A percentile compares a stretch with the other conserved stretches of the same genome.
These are phyloP conservation scores for Plenodomus tracheiphilus DNA, from an alignment of 2,329 filamentous ascomycete species.

Conservation along the genomic window DNA sequence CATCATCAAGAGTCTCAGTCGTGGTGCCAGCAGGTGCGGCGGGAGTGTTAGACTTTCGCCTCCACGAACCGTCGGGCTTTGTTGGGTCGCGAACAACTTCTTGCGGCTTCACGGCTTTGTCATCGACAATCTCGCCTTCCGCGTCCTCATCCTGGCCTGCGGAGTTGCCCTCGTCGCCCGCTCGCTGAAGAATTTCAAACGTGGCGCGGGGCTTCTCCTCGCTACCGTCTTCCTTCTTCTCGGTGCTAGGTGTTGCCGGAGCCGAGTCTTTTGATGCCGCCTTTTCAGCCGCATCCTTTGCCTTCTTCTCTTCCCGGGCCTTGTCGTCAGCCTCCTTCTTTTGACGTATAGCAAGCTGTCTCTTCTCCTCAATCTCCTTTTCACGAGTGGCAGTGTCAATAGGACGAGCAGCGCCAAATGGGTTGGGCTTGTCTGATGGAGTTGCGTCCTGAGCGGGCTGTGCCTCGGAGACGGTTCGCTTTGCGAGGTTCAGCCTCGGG, in stretches of 20 bases:
- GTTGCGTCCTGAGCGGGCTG: conserved; percentile 51
- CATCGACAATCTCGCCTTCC: conserved; percentile 54
- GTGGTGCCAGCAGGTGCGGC: conserved; percentile 44
- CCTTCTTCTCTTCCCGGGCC: conserved; percentile 69
- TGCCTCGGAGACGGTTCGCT: conserved; percentile 86
- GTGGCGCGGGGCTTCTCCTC: conserved; percentile 54
- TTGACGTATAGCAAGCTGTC: conserved; percentile 70
- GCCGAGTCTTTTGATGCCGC: conserved; percentile 58
- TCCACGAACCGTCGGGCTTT: conserved; percentile 45
- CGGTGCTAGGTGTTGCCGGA: conserved; percentile 29
- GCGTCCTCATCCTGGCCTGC: conserved; percentile 53
- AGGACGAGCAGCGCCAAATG: conserved; percentile 89
- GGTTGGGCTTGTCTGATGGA: conserved; percentile 76
- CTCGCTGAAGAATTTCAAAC: conserved; percentile 60
- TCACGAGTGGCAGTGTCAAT: conserved; percentile 92
- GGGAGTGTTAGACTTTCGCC: conserved; percentile 41
- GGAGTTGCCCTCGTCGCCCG: conserved; percentile 36
- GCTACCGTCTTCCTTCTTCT: conserved; percentile 38
- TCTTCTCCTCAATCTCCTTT: conserved; percentile 87
- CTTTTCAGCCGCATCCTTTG: conserved; percentile 59
- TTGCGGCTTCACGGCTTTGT: conserved; percentile 60
- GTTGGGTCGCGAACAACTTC: conserved; percentile 55
- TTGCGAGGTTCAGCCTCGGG: conserved; percentile 83
- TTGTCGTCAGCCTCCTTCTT: conserved; percentile 89
- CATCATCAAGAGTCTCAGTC: conserved; percentile 54